phyloP scores from a whole-genome alignment of 495 filamentous ascomycete species.

The Trypethelium eluteriae region DNA sequence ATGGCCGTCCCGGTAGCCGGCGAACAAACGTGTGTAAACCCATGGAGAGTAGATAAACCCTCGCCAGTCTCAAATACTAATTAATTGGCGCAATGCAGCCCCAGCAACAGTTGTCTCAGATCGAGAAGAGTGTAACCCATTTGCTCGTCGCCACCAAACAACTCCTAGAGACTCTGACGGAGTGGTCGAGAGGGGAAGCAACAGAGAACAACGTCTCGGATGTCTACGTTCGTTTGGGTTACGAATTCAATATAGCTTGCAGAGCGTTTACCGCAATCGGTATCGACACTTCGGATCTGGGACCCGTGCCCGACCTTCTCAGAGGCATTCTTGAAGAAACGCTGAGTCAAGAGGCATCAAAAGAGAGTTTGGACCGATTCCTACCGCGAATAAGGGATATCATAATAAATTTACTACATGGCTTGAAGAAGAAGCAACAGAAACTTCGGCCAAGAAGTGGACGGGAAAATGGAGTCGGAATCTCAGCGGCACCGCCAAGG shows the following conservation, averaged over 20 bases:
- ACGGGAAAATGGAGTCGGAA: slow-evolving; percentile 50
- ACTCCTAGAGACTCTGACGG: slow-evolving; percentile 89
- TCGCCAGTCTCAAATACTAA: slow-evolving; percentile 18
- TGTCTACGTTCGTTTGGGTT: slow-evolving; percentile 92
- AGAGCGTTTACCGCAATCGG: slow-evolving; percentile 93
- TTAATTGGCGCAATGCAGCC: slow-evolving; percentile 39
- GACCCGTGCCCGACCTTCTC: slow-evolving; percentile 86
- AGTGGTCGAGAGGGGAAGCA: slow-evolving; percentile 88
- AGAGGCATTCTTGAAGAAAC: slow-evolving; percentile 90
- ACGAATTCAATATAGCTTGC: slow-evolving; percentile 98
- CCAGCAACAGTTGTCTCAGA: slow-evolving; percentile 72
- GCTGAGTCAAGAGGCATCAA: slow-evolving; percentile 89
- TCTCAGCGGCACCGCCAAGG: slow-evolving; percentile 41
- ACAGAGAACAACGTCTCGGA: slow-evolving; percentile 93
- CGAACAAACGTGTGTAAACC: slow-evolving; percentile 19
- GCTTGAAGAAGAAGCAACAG: slow-evolving; percentile 91
- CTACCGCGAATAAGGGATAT: slow-evolving; percentile 92
- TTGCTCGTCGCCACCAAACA: slow-evolving; percentile 96
- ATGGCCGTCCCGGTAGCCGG: slow-evolving; percentile 8
- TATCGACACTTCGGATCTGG: slow-evolving; percentile 86
- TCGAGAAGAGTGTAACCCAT: slow-evolving; percentile 97
- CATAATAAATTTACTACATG: slow-evolving; percentile 93
- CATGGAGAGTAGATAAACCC: not conserved
- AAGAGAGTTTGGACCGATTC: slow-evolving; percentile 83
- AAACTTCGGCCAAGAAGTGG: slow-evolving; percentile 73